A percentile compares a stretch with the other conserved stretches of the same genome.
phyloP scores from a whole-genome alignment of 208 protist species.

The Trypanosoma melophagium region DNA sequence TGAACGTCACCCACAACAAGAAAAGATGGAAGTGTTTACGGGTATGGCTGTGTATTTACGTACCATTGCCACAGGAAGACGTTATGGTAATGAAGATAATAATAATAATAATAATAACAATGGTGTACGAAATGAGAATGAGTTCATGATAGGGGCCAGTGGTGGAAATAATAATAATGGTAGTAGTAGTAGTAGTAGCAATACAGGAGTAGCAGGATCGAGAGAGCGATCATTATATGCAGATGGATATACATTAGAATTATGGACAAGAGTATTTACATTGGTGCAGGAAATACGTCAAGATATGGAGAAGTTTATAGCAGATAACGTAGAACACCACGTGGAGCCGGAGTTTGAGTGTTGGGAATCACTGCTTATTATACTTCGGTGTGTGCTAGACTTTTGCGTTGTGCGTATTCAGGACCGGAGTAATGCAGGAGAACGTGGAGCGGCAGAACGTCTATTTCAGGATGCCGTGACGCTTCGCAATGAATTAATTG shows the following conservation, averaged over 20 bases:
- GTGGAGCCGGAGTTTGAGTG: slow-evolving; percentile 86
- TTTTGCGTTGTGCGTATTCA: slow-evolving; percentile 66
- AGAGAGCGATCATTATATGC: slow-evolving; percentile 37
- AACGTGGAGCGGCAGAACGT: slow-evolving; percentile 34
- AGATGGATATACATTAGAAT: slow-evolving; percentile 38
- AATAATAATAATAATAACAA: too few relatives aligned
- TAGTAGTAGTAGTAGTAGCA: not conserved
- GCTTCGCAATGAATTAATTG: slow-evolving; percentile 64
- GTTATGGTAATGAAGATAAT: slow-evolving; percentile 47
- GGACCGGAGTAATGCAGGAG: slow-evolving; percentile 34
- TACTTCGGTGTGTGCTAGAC: slow-evolving; percentile 70
- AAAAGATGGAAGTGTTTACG: slow-evolving; percentile 85
- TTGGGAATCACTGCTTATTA: slow-evolving; percentile 78
- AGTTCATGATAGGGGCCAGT: slow-evolving; percentile 37
- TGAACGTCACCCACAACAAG: slow-evolving; percentile 14
- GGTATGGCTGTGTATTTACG: slow-evolving; percentile 74
- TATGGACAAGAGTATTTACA: slow-evolving; percentile 54
- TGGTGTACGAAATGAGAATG: too few relatives aligned
- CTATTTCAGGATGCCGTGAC: slow-evolving; percentile 62
- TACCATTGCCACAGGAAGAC: slow-evolving; percentile 56
- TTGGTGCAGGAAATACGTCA: slow-evolving; percentile 52
- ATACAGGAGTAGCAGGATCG: too few relatives aligned
- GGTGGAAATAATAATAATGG: slow-evolving; percentile 20
- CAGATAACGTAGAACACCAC: slow-evolving; percentile 17
- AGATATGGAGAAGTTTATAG: slow-evolving; percentile 74